Conservation (phyloP, 2,329 filamentous ascomycete species). For the Polytolypa hystricis region DNA sequence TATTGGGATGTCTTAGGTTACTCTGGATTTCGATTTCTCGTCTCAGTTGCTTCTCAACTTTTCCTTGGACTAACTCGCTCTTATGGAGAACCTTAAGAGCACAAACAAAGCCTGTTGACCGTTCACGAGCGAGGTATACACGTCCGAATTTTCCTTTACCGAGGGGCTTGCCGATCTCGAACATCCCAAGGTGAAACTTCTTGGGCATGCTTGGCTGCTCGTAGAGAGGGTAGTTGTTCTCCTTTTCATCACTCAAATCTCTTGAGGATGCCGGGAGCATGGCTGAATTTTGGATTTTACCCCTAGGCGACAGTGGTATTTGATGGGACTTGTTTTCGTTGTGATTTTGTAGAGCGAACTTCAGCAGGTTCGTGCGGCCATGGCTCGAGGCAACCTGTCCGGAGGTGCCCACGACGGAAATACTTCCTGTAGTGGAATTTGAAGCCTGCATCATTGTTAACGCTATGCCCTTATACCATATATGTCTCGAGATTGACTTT, state of each 20-base stretch:
- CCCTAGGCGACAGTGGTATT: constrained; percentile 24
- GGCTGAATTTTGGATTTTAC: not conserved
- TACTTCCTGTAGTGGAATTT: constrained; percentile 32
- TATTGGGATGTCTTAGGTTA: constrained; percentile 76
- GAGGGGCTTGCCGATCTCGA: constrained; percentile 77
- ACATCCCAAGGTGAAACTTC: constrained; percentile 82
- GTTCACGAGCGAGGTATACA: constrained; percentile 74
- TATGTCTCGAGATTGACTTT: too few species aligned
- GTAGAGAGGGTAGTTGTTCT: constrained; percentile 33
- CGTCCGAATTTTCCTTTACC: constrained; percentile 82
- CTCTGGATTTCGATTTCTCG: constrained; percentile 85
- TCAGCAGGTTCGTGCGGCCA: constrained; percentile 71
- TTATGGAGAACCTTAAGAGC: constrained; percentile 82
- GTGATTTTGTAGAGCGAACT: constrained; percentile 68
- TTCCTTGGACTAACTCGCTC: constrained; percentile 65
- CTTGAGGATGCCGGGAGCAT: constrained; percentile 18
- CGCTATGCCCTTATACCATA: too few species aligned
- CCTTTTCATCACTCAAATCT: constrained; percentile 6
- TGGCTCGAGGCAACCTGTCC: constrained; percentile 36
- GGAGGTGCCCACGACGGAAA: too few species aligned
- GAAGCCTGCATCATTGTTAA: constrained; percentile 27
- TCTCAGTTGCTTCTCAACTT: constrained; percentile 76
- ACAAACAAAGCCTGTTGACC: constrained; percentile 69
- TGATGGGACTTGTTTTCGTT: constrained; percentile 24
- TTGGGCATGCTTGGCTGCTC: constrained; percentile 44